phyloP scores from a whole-genome alignment of 2,329 filamentous ascomycete genomes.

The Aspergillus spinulosporus region DNA sequence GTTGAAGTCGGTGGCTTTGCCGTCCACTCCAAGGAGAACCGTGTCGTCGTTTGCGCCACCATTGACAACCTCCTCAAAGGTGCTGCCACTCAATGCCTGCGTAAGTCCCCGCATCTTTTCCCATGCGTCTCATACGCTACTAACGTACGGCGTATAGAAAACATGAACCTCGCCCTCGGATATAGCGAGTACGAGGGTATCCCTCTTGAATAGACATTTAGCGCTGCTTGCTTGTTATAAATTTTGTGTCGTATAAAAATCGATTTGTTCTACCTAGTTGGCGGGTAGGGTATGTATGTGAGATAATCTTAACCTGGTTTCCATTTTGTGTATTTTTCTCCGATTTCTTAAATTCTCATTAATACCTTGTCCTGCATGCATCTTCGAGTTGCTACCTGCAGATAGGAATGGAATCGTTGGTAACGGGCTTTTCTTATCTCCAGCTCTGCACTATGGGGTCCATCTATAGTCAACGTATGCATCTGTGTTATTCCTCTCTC shows the following conservation, averaged over 20 bases:
- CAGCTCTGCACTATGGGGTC: too few relatives aligned
- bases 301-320: slow-evolving; percentile 18
- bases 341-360: slow-evolving; percentile 21
- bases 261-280: slow-evolving; percentile 16
- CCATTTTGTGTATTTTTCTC: slow-evolving; percentile 14
- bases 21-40: slow-evolving; percentile 84
- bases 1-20: slow-evolving; percentile 94
- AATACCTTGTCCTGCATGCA: slow-evolving; percentile 33
- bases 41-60: slow-evolving; percentile 89
- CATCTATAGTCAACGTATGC: too few relatives aligned
- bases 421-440: slow-evolving; percentile 15
- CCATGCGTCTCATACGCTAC: slow-evolving; percentile 10
- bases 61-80: slow-evolving; percentile 95
- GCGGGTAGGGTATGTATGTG: slow-evolving; percentile 21
- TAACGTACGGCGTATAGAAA: slow-evolving; percentile 56
- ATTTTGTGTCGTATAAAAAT: slow-evolving; percentile 23
- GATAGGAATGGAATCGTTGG: slow-evolving; percentile 17
- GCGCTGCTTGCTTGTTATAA: slow-evolving; percentile 10
- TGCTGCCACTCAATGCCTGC: slow-evolving; percentile 87
- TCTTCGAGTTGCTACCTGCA: slow-evolving; percentile 28
- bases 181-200: slow-evolving; percentile 89
- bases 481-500: too few relatives aligned
- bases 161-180: slow-evolving; percentile 90
- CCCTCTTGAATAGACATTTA: slow-evolving; percentile 54
- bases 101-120: slow-evolving; percentile 55